phyloP scores from a whole-genome alignment of 192 early-diverging fungal species.

The Coemansia asiatica region DNA sequence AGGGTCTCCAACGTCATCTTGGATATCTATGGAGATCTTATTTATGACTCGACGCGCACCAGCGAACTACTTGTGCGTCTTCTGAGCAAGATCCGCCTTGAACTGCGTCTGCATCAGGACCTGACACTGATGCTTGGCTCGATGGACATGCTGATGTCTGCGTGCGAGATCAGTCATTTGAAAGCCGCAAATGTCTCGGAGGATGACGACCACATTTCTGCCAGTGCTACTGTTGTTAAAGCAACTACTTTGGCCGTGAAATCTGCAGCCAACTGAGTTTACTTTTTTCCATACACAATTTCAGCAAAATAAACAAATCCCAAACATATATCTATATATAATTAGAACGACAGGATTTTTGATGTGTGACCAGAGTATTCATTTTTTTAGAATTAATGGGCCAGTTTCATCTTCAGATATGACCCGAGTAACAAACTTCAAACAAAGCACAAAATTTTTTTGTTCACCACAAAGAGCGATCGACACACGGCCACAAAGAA shows the following conservation, averaged over 20 bases:
- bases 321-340: neutral
- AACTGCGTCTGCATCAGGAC: constrained; percentile 78
- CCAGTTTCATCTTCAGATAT: neutral
- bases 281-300: neutral
- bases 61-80: constrained; percentile 74
- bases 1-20: constrained; percentile 68
- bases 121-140: constrained; percentile 76
- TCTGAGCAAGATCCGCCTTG: constrained; percentile 69
- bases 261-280: neutral
- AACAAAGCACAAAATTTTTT: neutral
- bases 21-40: constrained; percentile 81
- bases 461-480: constrained; percentile 20
- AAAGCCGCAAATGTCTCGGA: constrained; percentile 1
- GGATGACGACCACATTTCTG: constrained; percentile 1
- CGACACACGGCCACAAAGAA: constrained; percentile 8
- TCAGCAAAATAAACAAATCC: neutral
- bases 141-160: constrained; percentile 72
- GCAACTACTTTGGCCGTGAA: neutral
- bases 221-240: neutral
- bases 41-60: constrained; percentile 78
- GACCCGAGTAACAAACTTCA: neutral
- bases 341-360: too few relatives aligned
- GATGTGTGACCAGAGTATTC: too few relatives aligned
- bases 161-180: constrained; percentile 36
- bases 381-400: neutral